A percentile compares a stretch with the other conserved stretches of the same genome.
Evolutionary conservation across 2,329 filamentous ascomycete species (phyloP).

Genomic region (Metarhizium rileyi): DNA sequence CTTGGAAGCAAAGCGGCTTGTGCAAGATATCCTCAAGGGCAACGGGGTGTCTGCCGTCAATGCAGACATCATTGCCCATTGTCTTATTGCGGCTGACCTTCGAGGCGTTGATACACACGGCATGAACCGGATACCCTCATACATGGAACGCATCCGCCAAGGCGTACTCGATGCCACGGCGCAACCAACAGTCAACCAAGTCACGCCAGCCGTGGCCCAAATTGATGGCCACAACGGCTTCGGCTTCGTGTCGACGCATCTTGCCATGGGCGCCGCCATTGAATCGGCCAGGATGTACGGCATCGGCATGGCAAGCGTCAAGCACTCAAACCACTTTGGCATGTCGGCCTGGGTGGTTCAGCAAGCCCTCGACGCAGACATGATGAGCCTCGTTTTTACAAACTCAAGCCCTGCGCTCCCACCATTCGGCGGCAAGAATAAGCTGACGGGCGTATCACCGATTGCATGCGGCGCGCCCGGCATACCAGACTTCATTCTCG

Average conservation of each 20-base stretch:
- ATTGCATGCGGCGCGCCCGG: conserved; percentile 69
- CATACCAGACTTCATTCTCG: conserved; percentile 52
- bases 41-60: conserved; percentile 51
- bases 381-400: conserved; percentile 63
- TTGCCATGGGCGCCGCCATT: conserved; percentile 58
- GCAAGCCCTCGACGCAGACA: conserved; percentile 60
- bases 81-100: conserved; percentile 64
- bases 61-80: conserved; percentile 54
- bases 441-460: conserved; percentile 64
- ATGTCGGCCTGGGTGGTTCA: conserved; percentile 77
- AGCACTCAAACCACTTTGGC: conserved; percentile 73
- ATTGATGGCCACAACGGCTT: conserved; percentile 63
- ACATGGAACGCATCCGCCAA: conserved; percentile 62
- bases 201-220: conserved; percentile 62
- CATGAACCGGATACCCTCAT: conserved; percentile 68
- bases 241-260: conserved; percentile 60
- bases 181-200: conserved; percentile 45
- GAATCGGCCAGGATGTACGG: conserved; percentile 54
- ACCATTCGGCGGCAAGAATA: conserved; percentile 57
- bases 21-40: conserved; percentile 44
- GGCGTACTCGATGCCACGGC: conserved; percentile 56
- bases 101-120: conserved; percentile 72
- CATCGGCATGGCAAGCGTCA: conserved; percentile 67
- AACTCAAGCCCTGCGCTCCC: conserved; percentile 65
- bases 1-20: conserved; percentile 35